Evolutionary conservation across 2,329 filamentous ascomycete species (phyloP).

Genomic region (Leptosphaerulina australis): DNA sequence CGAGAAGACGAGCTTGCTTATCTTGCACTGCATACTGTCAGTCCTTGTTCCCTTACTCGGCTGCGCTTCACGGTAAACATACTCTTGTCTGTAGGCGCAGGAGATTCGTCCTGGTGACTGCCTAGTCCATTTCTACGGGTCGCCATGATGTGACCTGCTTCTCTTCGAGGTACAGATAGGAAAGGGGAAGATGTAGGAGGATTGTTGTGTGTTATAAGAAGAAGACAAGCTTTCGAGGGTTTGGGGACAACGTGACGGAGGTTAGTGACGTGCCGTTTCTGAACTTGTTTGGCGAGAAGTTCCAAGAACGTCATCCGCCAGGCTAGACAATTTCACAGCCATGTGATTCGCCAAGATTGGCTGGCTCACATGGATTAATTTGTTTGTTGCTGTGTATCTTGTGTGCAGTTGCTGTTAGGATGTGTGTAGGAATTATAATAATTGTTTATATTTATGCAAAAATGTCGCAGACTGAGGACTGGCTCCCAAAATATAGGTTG

Average conservation of each 20-base stretch:
- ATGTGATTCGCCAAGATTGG: slow-evolving; percentile 18
- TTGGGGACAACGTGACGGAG: slow-evolving; percentile 3
- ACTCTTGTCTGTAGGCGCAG: slow-evolving; percentile 14
- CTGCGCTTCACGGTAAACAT: slow-evolving; percentile 1
- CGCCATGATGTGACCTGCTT: slow-evolving; percentile 6
- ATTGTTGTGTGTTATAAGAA: slow-evolving; percentile 2
- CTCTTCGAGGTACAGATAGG: background rate
- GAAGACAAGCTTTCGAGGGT: slow-evolving; percentile 8
- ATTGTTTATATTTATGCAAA: background rate
- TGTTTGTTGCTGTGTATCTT: background rate
- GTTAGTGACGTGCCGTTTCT: slow-evolving; percentile 13
- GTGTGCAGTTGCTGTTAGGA: background rate
- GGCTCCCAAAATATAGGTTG: too few relatives aligned
- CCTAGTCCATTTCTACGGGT: slow-evolving; percentile 16
- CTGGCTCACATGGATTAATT: background rate
- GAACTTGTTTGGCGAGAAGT: slow-evolving; percentile 15
- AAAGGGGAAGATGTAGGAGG: background rate
- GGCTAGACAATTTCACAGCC: slow-evolving; percentile 10
- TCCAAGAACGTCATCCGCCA: slow-evolving; percentile 19
- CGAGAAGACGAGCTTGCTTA: slow-evolving; percentile 77
- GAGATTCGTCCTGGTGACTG: slow-evolving; percentile 38
- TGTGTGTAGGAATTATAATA: background rate
- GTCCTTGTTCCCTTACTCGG: background rate
- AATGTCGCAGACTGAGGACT: background rate
- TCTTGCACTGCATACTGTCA: slow-evolving; percentile 60